A percentile compares a stretch with the other conserved stretches of the same genome.
These are phyloP conservation scores for Pseudocercospora fijiensis DNA, from an alignment of 2,329 filamentous ascomycete species.

Conservation along the genomic window DNA sequence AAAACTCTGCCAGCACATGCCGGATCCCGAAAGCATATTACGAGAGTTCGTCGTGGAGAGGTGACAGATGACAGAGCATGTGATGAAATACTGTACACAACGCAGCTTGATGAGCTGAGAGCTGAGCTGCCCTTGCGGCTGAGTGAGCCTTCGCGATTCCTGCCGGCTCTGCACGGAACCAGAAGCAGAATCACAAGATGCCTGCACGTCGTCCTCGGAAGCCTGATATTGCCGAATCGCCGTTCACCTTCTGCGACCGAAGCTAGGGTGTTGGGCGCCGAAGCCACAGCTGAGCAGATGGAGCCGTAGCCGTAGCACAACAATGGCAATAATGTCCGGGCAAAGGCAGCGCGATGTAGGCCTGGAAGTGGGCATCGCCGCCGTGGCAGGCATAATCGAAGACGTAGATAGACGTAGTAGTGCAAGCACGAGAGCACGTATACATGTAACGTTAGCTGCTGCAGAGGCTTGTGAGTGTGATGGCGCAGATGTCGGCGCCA, in stretches of 20 bases:
- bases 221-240: neutral
- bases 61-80: conserved; percentile 5
- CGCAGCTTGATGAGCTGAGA: neutral
- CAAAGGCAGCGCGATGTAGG: neutral
- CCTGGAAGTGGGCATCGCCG: neutral
- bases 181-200: conserved; percentile 2
- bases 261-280: neutral
- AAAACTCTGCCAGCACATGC: neutral
- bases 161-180: conserved; percentile 2
- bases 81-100: neutral
- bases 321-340: neutral
- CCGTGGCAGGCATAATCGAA: neutral
- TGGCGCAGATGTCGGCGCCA: neutral
- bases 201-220: conserved; percentile 5
- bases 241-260: neutral
- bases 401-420: too few relatives aligned
- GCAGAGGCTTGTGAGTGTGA: neutral
- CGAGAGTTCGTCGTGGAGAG: neutral
- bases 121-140: neutral
- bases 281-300: neutral
- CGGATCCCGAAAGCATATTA: neutral
- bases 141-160: neutral
- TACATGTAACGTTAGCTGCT: too few relatives aligned
- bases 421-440: neutral
- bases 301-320: neutral